These are phyloP conservation scores for Xerocomus spinulosus DNA, from an alignment of 768 basidiomycete species.

Conservation along the genomic window DNA sequence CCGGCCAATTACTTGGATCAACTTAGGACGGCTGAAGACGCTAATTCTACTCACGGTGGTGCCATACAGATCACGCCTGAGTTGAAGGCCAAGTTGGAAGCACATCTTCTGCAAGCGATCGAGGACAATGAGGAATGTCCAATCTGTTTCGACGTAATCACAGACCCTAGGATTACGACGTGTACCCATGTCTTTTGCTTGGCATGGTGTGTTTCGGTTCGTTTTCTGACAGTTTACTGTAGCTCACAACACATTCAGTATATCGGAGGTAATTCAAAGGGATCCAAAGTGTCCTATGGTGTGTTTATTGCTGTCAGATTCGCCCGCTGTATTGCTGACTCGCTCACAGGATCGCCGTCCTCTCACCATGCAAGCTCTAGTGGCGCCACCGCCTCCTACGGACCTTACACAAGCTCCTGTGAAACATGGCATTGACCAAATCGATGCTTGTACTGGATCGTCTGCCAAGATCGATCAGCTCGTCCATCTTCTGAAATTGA, in stretches of 20 bases:
- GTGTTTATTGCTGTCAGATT: slow-evolving; percentile 3
- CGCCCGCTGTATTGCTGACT: background rate
- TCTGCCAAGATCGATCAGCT: slow-evolving; percentile 88
- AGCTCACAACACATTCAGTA: slow-evolving; percentile 37
- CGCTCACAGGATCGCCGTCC: slow-evolving; percentile 61
- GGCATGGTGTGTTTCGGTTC: slow-evolving; percentile 45
- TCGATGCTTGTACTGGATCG: slow-evolving; percentile 45
- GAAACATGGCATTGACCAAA: slow-evolving; percentile 37
- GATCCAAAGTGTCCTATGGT: slow-evolving; percentile 85
- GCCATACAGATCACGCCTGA: slow-evolving; percentile 46
- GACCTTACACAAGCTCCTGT: slow-evolving; percentile 62
- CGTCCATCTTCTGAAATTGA: slow-evolving; percentile 64
- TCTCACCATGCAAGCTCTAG: slow-evolving; percentile 50
- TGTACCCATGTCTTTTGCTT: slow-evolving; percentile 74
- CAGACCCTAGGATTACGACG: slow-evolving; percentile 65
- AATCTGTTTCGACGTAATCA: slow-evolving; percentile 58
- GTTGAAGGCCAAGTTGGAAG: slow-evolving; percentile 54
- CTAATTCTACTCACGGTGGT: slow-evolving; percentile 14
- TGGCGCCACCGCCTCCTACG: slow-evolving; percentile 59
- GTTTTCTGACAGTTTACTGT: background rate
- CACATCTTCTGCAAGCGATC: slow-evolving; percentile 55
- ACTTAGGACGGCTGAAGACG: slow-evolving; percentile 35
- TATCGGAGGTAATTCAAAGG: slow-evolving; percentile 62
- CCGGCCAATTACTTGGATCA: slow-evolving; percentile 68
- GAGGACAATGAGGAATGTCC: slow-evolving; percentile 85